These are phyloP conservation scores for Apiotrichum gracile DNA, from an alignment of 1,284 basidiomycete species.

Conservation along the genomic window DNA sequence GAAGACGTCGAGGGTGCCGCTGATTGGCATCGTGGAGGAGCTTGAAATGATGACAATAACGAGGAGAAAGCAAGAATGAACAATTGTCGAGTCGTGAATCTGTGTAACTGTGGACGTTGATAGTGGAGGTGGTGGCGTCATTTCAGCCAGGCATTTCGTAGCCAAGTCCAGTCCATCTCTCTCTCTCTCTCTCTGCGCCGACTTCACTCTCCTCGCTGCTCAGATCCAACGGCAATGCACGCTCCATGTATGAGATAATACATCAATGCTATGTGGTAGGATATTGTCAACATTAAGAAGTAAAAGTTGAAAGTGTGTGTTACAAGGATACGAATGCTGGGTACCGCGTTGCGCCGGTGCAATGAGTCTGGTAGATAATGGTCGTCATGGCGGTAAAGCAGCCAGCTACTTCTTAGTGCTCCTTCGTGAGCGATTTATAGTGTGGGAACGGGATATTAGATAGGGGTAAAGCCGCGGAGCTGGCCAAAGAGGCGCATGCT, in stretches of 20 bases:
- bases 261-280: constrained; percentile 1
- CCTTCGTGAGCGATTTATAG: not conserved
- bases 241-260: constrained; percentile 1
- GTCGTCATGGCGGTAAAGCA: not conserved
- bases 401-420: not conserved
- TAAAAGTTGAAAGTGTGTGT: not conserved
- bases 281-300: not conserved
- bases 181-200: too few species aligned
- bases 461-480: constrained; percentile 14
- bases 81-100: too few species aligned
- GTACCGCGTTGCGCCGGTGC: not conserved
- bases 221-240: not conserved
- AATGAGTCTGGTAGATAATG: not conserved
- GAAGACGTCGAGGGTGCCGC: not conserved
- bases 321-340: constrained; percentile 3
- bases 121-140: too few species aligned
- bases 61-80: too few species aligned
- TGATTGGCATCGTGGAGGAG: not conserved
- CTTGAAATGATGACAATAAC: too few species aligned
- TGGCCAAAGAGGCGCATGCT: constrained; percentile 11
- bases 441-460: not conserved
- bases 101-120: too few species aligned
- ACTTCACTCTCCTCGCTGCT: too few species aligned
- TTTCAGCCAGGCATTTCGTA: too few species aligned
- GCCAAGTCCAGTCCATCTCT: too few species aligned